These are phyloP conservation scores for Sugiyamaella paludigena DNA, from an alignment of 1,139 yeast genomes.

Conservation along the genomic window DNA sequence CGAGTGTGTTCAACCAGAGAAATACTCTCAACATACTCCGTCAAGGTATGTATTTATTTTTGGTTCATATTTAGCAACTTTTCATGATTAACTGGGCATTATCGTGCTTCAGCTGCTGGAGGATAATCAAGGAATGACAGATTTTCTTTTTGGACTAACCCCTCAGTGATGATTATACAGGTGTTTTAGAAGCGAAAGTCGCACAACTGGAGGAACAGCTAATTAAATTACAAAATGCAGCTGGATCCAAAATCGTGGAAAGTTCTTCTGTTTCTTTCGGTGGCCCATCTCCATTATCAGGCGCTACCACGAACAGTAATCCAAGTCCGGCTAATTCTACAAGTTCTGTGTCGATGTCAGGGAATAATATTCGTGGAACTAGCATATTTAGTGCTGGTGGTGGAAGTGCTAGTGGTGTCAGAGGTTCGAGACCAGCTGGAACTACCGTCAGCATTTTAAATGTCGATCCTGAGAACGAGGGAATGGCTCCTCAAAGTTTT, in stretches of 20 bases:
- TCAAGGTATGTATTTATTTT: constrained; percentile 20
- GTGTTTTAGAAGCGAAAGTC: constrained; percentile 51
- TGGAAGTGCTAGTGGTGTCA: constrained; percentile 13
- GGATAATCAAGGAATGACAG: not conserved
- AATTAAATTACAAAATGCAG: constrained; percentile 2
- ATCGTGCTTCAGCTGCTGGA: constrained; percentile 3
- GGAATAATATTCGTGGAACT: not conserved
- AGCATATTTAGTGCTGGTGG: not conserved
- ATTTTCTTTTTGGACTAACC: not conserved
- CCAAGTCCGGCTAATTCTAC: constrained; percentile 9
- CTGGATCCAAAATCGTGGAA: not conserved
- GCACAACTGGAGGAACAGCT: constrained; percentile 45
- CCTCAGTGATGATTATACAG: constrained; percentile 50
- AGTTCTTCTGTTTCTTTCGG: constrained; percentile 2
- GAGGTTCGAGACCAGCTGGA: not conserved
- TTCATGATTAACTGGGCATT: not conserved
- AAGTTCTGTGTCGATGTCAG: not conserved
- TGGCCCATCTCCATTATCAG: constrained; percentile 13
- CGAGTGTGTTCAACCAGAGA: constrained; percentile 56
- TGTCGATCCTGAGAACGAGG: constrained; percentile 24
- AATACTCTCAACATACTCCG: constrained; percentile 40
- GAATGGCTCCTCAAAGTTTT: constrained; percentile 30
- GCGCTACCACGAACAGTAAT: constrained; percentile 3
- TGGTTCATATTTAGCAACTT: not conserved
- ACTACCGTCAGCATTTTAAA: constrained; percentile 28